These are phyloP conservation scores for Entoloma clypeatum DNA, from an alignment of 1,284 basidiomycete species.

Conservation along the genomic window DNA sequence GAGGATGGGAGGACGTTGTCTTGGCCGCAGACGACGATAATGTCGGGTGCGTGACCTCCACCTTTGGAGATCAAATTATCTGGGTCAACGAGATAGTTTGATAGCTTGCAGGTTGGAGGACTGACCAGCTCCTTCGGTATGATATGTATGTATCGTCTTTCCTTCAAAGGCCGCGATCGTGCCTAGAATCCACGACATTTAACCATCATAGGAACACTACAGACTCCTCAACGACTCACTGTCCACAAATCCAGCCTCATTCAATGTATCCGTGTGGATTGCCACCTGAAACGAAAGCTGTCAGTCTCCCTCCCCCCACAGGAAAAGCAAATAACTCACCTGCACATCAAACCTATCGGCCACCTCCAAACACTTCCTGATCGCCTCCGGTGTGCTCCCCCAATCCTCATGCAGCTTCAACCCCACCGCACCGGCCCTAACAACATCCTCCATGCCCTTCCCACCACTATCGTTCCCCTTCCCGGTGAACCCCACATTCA, in stretches of 20 bases:
- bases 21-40: conserved; percentile 91
- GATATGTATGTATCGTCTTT: conserved; percentile 97
- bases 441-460: conserved; percentile 74
- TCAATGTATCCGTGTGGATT: conserved; percentile 96
- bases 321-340: conserved; percentile 35
- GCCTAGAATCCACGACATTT: conserved; percentile 38
- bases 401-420: conserved; percentile 99
- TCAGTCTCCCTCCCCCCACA: conserved; percentile 1
- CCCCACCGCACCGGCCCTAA: conserved; percentile 86
- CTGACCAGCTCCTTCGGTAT: conserved; percentile 88
- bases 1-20: conserved; percentile 95
- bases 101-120: conserved; percentile 3
- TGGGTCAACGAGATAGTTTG: too few relatives aligned
- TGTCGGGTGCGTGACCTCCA: conserved; percentile 97
- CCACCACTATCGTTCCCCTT: conserved; percentile 91
- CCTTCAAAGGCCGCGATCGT: conserved; percentile 90
- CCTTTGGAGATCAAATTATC: conserved; percentile 39
- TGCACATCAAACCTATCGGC: conserved; percentile 95
- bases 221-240: conserved; percentile 39
- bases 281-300: conserved; percentile 56
- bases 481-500: conserved; percentile 93
- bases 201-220: neutral
- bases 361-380: conserved; percentile 76
- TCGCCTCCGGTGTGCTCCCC: conserved; percentile 89
- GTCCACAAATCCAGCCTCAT: conserved; percentile 93